These are phyloP conservation scores for Leishmania tarentolae DNA, from an alignment of 208 protist genomes.

Conservation along the genomic window DNA sequence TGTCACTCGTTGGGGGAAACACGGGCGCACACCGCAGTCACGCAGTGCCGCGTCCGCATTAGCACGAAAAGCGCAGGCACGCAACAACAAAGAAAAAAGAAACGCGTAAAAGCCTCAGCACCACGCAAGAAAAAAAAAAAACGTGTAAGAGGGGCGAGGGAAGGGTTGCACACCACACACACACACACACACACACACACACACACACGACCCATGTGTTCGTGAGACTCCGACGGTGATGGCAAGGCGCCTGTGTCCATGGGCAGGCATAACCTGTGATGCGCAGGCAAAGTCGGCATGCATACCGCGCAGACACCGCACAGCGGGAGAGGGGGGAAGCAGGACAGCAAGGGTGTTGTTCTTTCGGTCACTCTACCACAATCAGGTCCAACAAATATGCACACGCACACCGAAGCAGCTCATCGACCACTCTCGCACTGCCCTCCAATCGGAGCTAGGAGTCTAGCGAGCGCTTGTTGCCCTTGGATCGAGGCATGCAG, in stretches of 20 bases:
- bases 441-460: background rate
- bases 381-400: background rate
- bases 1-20: background rate
- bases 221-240: background rate
- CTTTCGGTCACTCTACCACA: background rate
- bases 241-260: background rate
- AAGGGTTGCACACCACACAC: background rate
- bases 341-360: background rate
- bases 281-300: background rate
- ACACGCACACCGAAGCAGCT: background rate
- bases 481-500: too few species aligned
- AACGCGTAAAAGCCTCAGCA: background rate
- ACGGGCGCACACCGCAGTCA: background rate
- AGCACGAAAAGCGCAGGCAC: background rate
- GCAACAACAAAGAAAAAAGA: background rate
- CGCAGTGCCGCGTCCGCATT: background rate
- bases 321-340: background rate
- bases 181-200: background rate
- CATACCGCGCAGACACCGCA: background rate
- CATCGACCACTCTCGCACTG: background rate
- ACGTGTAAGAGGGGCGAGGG: background rate
- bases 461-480: background rate
- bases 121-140: background rate
- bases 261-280: background rate
- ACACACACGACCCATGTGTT: background rate